Conservation (phyloP, 2,329 filamentous ascomycete genomes). For the Aureobasidium lini region DNA sequence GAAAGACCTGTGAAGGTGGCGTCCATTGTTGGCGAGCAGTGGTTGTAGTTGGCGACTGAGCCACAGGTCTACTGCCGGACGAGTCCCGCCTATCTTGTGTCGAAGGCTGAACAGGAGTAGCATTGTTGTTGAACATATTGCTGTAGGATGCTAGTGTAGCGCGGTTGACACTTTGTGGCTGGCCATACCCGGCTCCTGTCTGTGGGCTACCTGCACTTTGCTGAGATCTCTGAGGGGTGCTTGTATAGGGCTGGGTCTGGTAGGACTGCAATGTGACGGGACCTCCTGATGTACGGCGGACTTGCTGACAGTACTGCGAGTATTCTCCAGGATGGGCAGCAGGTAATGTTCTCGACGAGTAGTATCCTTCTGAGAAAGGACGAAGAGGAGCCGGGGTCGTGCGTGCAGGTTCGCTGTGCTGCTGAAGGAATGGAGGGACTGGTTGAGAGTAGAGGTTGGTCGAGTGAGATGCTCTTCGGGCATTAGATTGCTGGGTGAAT, state of each 20-base stretch:
- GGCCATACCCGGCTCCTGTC: neutral
- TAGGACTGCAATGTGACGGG: slow-evolving; percentile 5
- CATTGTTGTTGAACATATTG: neutral
- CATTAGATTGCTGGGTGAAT: slow-evolving; percentile 1
- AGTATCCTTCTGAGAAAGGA: slow-evolving; percentile 31
- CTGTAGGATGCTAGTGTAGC: neutral
- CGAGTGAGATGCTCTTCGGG: slow-evolving; percentile 5
- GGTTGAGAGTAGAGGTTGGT: neutral
- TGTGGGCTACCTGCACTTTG: neutral
- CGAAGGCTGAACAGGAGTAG: neutral
- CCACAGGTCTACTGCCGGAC: neutral
- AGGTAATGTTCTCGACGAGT: slow-evolving; percentile 28
- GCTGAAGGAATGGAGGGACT: slow-evolving; percentile 16
- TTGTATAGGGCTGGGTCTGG: slow-evolving; percentile 9
- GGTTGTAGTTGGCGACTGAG: slow-evolving; percentile 16
- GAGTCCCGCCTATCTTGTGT: neutral
- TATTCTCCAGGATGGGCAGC: slow-evolving; percentile 30
- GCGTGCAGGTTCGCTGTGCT: slow-evolving; percentile 20
- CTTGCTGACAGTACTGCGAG: slow-evolving; percentile 24
- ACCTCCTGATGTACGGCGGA: slow-evolving; percentile 20
- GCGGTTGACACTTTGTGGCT: neutral
- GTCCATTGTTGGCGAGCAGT: slow-evolving; percentile 26
- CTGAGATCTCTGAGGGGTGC: neutral
- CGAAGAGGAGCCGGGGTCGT: slow-evolving; percentile 20
- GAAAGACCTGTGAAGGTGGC: slow-evolving; percentile 26